phyloP scores from a whole-genome alignment of 306 rosid genomes.

The Glycine soja region DNA sequence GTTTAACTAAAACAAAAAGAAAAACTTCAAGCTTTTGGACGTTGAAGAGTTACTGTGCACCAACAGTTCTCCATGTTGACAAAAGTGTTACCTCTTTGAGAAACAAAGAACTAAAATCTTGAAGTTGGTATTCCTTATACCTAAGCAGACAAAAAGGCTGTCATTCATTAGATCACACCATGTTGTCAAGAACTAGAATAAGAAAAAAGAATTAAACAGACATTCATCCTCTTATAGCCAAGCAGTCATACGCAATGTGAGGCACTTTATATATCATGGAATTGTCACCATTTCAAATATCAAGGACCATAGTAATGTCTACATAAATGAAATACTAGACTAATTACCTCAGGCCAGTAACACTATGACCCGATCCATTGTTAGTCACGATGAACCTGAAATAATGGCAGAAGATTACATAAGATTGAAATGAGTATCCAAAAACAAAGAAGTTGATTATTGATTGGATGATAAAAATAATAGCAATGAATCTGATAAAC shows the following conservation, averaged over 20 bases:
- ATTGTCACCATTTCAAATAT: conserved; percentile 6
- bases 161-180: conserved; percentile 29
- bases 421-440: conserved; percentile 28
- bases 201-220: conserved; percentile 9
- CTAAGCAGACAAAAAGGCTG: conserved; percentile 57
- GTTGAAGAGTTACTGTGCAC: background rate
- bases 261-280: background rate
- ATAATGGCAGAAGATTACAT: conserved; percentile 30
- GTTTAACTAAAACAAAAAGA: conserved; percentile 66
- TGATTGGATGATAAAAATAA: background rate
- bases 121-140: conserved; percentile 93
- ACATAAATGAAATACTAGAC: conserved; percentile 24
- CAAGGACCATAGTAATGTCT: conserved; percentile 25
- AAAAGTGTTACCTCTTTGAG: conserved; percentile 72
- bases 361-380: conserved; percentile 85
- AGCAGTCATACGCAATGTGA: background rate
- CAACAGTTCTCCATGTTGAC: conserved; percentile 17
- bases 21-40: conserved; percentile 39
- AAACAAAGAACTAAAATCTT: conserved; percentile 94
- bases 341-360: conserved; percentile 79
- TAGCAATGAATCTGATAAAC: conserved; percentile 5
- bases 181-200: conserved; percentile 24
- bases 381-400: conserved; percentile 91
- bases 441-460: background rate
- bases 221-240: background rate